A percentile compares a stretch with the other conserved stretches of the same genome.
These are phyloP conservation scores for Populus hybrid DNA, from an alignment of 441 rosid species.

Conservation along the genomic window DNA sequence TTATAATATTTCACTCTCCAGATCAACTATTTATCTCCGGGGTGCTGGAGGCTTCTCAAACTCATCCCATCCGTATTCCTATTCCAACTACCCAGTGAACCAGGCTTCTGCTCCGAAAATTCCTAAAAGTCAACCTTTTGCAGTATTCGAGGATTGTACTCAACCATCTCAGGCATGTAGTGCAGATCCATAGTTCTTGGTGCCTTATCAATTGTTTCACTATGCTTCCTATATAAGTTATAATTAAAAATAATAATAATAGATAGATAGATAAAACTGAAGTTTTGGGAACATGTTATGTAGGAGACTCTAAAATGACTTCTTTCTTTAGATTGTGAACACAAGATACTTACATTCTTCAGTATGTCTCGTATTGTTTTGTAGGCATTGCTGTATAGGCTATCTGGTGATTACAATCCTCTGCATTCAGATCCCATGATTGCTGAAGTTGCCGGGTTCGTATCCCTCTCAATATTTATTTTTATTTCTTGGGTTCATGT, in stretches of 20 bases:
- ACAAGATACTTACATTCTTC: slow-evolving; percentile 18
- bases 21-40: slow-evolving; percentile 58
- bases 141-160: slow-evolving; percentile 60
- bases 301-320: neutral
- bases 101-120: slow-evolving; percentile 57
- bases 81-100: slow-evolving; percentile 62
- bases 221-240: neutral
- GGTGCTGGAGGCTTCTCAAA: slow-evolving; percentile 96
- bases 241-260: too few species aligned
- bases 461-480: slow-evolving; percentile 6
- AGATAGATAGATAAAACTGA: neutral
- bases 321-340: neutral
- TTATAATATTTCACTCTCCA: slow-evolving; percentile 30
- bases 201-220: neutral
- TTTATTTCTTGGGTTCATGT: neutral
- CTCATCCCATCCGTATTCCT: slow-evolving; percentile 63
- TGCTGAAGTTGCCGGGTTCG: slow-evolving; percentile 82
- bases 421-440: slow-evolving; percentile 82
- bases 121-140: slow-evolving; percentile 62
- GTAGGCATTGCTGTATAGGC: slow-evolving; percentile 92
- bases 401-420: slow-evolving; percentile 96
- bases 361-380: slow-evolving; percentile 22
- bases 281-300: neutral
- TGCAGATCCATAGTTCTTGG: neutral
- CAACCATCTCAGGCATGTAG: slow-evolving; percentile 82